Evolutionary conservation across 352 stramenopile genomes (phyloP).

Genomic region (Pythium pyrilobum): DNA sequence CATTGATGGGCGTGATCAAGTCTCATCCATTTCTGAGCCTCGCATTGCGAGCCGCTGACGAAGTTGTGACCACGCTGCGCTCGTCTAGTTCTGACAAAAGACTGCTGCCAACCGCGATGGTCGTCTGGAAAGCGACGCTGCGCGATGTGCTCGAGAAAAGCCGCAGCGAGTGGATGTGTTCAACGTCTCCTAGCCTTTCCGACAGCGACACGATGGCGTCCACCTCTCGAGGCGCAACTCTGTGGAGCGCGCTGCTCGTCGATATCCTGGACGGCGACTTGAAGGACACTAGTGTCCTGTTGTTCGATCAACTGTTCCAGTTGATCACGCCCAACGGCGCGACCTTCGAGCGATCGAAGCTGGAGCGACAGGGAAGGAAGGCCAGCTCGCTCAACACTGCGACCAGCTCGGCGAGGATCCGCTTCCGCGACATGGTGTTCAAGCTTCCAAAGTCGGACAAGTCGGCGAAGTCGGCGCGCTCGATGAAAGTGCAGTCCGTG

Average conservation of each 20-base stretch:
- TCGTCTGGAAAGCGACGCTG: conserved; percentile 9
- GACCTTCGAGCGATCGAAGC: conserved; percentile 4
- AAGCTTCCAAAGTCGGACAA: conserved; percentile 11
- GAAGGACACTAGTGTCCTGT: conserved; percentile 1
- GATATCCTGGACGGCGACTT: conserved; percentile 16
- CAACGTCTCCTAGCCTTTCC: not conserved
- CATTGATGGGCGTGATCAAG: conserved; percentile 12
- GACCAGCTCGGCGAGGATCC: not conserved
- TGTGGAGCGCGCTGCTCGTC: conserved; percentile 17
- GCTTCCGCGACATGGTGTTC: conserved; percentile 17
- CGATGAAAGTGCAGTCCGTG: conserved; percentile 5
- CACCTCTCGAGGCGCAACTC: not conserved
- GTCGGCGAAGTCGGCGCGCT: conserved; percentile 3
- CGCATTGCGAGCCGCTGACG: conserved; percentile 7
- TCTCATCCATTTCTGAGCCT: conserved; percentile 11
- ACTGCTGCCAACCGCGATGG: not conserved
- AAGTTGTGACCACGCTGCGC: conserved; percentile 7
- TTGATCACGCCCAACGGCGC: conserved; percentile 10
- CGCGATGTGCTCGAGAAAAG: not conserved
- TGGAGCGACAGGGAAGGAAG: not conserved
- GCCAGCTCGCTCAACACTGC: not conserved
- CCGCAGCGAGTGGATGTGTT: conserved; percentile 7
- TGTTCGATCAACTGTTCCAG: conserved; percentile 11
- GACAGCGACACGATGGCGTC: not conserved
- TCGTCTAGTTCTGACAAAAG: not conserved